Percentiles rank a stretch among this genome's conserved stretches.
Conservation (phyloP, 495 filamentous ascomycete genomes). For the Talaromyces thailandensis region DNA sequence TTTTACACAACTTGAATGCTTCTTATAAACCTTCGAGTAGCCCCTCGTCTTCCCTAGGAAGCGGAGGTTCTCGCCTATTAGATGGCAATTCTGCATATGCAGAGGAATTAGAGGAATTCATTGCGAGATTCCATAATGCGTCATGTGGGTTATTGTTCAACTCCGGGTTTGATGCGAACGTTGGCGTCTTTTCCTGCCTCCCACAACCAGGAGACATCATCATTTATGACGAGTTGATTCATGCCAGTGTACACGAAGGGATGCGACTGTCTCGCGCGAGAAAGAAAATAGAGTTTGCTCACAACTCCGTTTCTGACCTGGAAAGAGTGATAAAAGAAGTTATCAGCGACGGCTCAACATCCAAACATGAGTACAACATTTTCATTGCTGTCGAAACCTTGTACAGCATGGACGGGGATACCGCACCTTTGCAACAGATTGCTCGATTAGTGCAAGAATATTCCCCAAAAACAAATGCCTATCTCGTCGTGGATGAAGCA, state of each 20-base stretch:
- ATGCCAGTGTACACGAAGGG: constrained; percentile 71
- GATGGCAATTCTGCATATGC: constrained; percentile 62
- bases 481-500: constrained; percentile 73
- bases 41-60: background rate
- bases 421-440: constrained; percentile 53
- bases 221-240: constrained; percentile 65
- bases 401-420: constrained; percentile 84
- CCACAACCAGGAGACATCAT: constrained; percentile 63
- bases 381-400: constrained; percentile 66
- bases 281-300: constrained; percentile 42
- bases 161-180: constrained; percentile 72
- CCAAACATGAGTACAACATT: constrained; percentile 26
- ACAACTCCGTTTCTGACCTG: constrained; percentile 47
- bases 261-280: constrained; percentile 58
- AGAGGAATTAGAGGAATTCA: constrained; percentile 52
- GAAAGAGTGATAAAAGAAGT: constrained; percentile 23
- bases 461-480: constrained; percentile 49
- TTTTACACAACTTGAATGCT: constrained; percentile 21
- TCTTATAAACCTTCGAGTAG: background rate
- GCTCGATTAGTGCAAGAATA: constrained; percentile 45
- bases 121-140: constrained; percentile 61
- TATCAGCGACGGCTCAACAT: background rate
- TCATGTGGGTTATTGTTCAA: constrained; percentile 61
- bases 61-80: constrained; percentile 28
- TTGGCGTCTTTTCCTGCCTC: constrained; percentile 55